phyloP scores from a whole-genome alignment of 495 filamentous ascomycete genomes.

The Annulohypoxylon moriforme region DNA sequence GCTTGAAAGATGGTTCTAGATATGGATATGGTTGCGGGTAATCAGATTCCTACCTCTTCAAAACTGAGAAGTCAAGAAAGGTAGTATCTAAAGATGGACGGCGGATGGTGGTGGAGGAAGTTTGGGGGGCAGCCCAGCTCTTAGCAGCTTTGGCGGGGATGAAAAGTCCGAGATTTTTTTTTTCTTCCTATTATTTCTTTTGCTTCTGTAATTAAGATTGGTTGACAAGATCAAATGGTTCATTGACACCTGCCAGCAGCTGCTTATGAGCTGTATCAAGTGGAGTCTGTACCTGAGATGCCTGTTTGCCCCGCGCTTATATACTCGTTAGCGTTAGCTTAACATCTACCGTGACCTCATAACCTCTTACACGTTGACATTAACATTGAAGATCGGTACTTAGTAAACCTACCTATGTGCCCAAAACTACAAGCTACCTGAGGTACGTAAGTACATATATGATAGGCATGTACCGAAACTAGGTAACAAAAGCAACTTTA shows the following conservation, averaged over 20 bases:
- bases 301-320: conserved; percentile 29
- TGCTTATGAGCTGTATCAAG: neutral
- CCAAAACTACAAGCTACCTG: too few species aligned
- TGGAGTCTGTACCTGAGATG: conserved; percentile 17
- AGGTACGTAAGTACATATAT: too few species aligned
- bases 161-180: conserved; percentile 44
- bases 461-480: too few species aligned
- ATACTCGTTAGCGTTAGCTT: conserved; percentile 17
- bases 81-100: conserved; percentile 28
- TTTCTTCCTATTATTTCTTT: conserved; percentile 14
- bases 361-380: too few species aligned
- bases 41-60: neutral
- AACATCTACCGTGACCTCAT: conserved; percentile 31
- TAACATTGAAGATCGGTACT: too few species aligned
- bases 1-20: conserved; percentile 7
- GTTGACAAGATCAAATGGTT: neutral
- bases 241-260: conserved; percentile 25
- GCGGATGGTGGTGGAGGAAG: conserved; percentile 45
- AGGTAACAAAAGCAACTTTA: too few species aligned
- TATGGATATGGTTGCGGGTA: conserved; percentile 7
- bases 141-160: conserved; percentile 36
- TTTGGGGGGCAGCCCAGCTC: conserved; percentile 41
- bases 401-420: too few species aligned
- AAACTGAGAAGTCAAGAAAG: neutral
- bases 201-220: conserved; percentile 13